phyloP scores from a whole-genome alignment of 2,329 filamentous ascomycete species.

The Hawksworthiomyces lignivorus region DNA sequence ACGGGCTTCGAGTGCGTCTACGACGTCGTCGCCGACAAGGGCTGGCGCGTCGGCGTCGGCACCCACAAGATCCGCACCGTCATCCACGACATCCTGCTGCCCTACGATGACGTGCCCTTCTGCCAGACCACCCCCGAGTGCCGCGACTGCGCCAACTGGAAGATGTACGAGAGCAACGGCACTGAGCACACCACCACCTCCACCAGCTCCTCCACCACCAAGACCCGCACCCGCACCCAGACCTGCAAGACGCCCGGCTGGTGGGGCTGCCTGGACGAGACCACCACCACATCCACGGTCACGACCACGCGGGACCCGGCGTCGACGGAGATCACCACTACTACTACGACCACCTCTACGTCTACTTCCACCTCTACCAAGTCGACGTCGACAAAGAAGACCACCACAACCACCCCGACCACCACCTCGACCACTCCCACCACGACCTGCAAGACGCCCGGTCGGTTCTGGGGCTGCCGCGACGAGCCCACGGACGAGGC shows the following conservation, averaged over 20 bases:
- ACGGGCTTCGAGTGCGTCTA: constrained; percentile 83
- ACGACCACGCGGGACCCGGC: constrained; percentile 32
- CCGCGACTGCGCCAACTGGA: constrained; percentile 87
- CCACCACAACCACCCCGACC: constrained; percentile 33
- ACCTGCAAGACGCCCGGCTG: constrained; percentile 86
- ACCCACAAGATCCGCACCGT: constrained; percentile 87
- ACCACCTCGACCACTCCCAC: constrained; percentile 36
- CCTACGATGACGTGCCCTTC: constrained; percentile 71
- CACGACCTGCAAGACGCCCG: constrained; percentile 52
- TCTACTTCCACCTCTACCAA: constrained; percentile 49
- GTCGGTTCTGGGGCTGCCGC: constrained; percentile 58
- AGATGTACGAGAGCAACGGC: constrained; percentile 88
- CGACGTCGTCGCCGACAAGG: constrained; percentile 84
- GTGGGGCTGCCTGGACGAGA: constrained; percentile 73
- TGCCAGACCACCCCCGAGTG: constrained; percentile 74
- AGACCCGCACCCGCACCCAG: constrained; percentile 64
- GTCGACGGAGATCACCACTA: constrained; percentile 35
- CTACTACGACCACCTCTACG: constrained; percentile 33
- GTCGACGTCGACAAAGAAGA: constrained; percentile 28
- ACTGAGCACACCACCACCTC: constrained; percentile 61
- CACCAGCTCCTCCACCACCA: constrained; percentile 44
- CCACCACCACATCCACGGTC: constrained; percentile 40
- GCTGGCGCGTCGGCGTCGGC: constrained; percentile 84
- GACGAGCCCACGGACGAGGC: constrained; percentile 35
- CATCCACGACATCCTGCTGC: constrained; percentile 77